phyloP scores from a whole-genome alignment of 2,329 filamentous ascomycete species.

The Rhinocladiella similis region DNA sequence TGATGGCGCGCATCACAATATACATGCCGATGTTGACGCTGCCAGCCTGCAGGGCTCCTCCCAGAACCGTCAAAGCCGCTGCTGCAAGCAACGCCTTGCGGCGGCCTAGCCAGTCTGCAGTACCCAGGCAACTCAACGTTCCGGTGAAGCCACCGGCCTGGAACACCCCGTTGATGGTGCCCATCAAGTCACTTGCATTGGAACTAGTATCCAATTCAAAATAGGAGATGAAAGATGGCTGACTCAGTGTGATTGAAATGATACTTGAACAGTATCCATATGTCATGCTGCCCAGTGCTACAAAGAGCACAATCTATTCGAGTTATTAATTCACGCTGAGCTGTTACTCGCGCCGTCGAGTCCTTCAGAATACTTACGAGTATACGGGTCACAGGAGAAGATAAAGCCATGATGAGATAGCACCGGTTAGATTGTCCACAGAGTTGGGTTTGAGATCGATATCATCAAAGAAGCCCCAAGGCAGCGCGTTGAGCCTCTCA shows the following conservation, averaged over 20 bases:
- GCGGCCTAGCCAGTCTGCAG: not conserved
- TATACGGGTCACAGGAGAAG: too few species aligned
- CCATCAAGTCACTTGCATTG: slow-evolving; percentile 42
- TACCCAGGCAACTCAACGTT: slow-evolving; percentile 29
- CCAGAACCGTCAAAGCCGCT: slow-evolving; percentile 19
- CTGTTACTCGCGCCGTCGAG: too few species aligned
- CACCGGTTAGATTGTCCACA: too few species aligned
- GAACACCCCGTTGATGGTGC: not conserved
- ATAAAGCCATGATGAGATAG: too few species aligned
- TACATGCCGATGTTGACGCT: slow-evolving; percentile 25
- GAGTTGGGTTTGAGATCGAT: too few species aligned
- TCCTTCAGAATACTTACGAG: too few species aligned
- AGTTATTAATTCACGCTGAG: not conserved
- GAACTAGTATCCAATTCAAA: slow-evolving; percentile 39
- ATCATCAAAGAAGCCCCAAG: too few species aligned
- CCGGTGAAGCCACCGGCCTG: not conserved
- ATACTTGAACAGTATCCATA: slow-evolving; percentile 14
- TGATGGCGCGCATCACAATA: slow-evolving; percentile 18
- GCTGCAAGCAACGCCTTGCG: slow-evolving; percentile 34
- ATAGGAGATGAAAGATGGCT: slow-evolving; percentile 46
- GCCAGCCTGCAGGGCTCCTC: slow-evolving; percentile 20
- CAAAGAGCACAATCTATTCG: not conserved
- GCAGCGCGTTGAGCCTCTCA: too few species aligned
- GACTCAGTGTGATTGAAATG: slow-evolving; percentile 31
- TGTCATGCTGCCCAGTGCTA: slow-evolving; percentile 7